Base-by-base conservation (phyloP, 148 eudicot species). In the Beta vulgaris region DNA sequence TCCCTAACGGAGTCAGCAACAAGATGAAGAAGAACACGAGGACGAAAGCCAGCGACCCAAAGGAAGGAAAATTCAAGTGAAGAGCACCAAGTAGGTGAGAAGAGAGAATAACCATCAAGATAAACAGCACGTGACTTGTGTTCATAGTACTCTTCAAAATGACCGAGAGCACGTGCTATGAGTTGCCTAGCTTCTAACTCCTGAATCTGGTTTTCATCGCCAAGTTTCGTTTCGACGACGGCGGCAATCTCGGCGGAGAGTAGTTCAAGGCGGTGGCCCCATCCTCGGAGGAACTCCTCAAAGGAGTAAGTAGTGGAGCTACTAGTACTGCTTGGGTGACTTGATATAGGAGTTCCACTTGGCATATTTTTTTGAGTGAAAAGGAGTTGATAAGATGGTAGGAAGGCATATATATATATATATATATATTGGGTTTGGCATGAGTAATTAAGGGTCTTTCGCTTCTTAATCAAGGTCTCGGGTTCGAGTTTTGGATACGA, bases 41-140 rank as follows among this genome's bases (percentile, higher is more conserved):
- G 89, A 23, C 81, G 77, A 62, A 82, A 86, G 73, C 91, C 91
- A 69, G 82, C 73, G 13, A 88, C 29, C 89, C 91, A 86, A 44
- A 80, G 71, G 65, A 77, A 83, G 26, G 85, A 80, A 44, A 88
- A 76, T 76, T 84, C 89, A 11, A 80, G 68, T 1, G 88, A 64
- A 16, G 82, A 76, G n/a, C 78, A 75, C 86, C 88, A 88, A 6
- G 88, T 40, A n/a, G 88, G 89, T 0, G 85, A 63, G 14, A 86
- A 73, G 28, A 82, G 54, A 9, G 76, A 26, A 25, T 81, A 85
- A 6, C 79, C 89, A 77, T 86, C 39, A 21, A 43, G 71, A 51
- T 67, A 79, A 2, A 73, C 80, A 2, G 76, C 81, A 70, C 81
- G 80, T 14, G 87, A 83, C 78, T 85, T 83, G n/a, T 74, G 81